A percentile compares a stretch with the other conserved stretches of the same genome.
phyloP scores from a whole-genome alignment of 192 early-diverging fungal species.

The Coemansia sp. region DNA sequence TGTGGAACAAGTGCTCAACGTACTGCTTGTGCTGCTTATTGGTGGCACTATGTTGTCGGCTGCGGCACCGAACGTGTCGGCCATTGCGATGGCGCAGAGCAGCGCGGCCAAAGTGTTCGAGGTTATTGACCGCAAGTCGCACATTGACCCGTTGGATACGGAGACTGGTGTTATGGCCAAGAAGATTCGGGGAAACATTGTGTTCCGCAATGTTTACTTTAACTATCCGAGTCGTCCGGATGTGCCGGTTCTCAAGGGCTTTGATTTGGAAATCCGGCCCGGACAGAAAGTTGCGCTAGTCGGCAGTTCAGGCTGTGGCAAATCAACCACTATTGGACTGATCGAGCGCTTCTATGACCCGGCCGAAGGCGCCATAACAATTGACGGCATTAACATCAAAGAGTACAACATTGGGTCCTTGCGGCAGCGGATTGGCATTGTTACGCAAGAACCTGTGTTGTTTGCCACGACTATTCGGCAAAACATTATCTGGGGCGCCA shows the following conservation, averaged over 20 bases:
- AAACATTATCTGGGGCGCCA: constrained; percentile 73
- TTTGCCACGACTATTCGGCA: constrained; percentile 73
- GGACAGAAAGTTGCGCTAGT: constrained; percentile 89
- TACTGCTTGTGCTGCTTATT: neutral
- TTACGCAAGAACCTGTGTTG: constrained; percentile 86
- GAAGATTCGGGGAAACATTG: neutral
- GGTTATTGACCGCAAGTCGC: neutral
- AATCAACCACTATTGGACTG: constrained; percentile 79
- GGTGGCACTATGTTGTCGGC: neutral
- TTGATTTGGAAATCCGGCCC: constrained; percentile 67
- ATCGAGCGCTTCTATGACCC: constrained; percentile 83
- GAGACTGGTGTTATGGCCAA: neutral
- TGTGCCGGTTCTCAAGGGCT: constrained; percentile 71
- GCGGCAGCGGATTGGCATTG: constrained; percentile 83
- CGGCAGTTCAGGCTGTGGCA: constrained; percentile 80
- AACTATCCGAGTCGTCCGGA: constrained; percentile 80
- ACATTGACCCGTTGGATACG: neutral
- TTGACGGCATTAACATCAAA: constrained; percentile 75
- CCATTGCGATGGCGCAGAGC: constrained; percentile 3
- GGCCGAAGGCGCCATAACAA: constrained; percentile 52
- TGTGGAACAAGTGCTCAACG: neutral
- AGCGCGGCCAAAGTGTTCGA: constrained; percentile 2
- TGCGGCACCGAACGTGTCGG: constrained; percentile 1
- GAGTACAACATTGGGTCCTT: constrained; percentile 73
- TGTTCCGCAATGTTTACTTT: constrained; percentile 60